Evolutionary conservation across 768 basidiomycete genomes (phyloP).

Genomic region (Gloeopeniophorella convolvens): DNA sequence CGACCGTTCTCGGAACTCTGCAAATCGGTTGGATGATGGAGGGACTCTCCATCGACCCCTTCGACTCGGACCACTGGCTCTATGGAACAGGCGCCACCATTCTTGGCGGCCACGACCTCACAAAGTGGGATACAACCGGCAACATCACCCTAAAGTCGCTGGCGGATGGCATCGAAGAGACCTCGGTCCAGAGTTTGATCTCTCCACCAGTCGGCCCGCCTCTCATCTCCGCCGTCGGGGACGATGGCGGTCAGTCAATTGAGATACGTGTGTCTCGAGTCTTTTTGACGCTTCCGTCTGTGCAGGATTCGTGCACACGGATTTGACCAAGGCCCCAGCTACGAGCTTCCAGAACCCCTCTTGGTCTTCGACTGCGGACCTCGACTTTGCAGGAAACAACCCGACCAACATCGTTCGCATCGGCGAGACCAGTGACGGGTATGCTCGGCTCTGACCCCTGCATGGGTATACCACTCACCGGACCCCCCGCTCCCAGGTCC

Average conservation of each 20-base stretch:
- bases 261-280: background rate
- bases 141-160: slow-evolving; percentile 54
- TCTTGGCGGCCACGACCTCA: slow-evolving; percentile 51
- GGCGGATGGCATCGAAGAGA: slow-evolving; percentile 63
- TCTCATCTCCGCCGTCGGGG: slow-evolving; percentile 50
- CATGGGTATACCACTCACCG: too few relatives aligned
- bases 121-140: slow-evolving; percentile 52
- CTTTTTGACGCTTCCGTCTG: background rate
- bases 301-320: slow-evolving; percentile 43
- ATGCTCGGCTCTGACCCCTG: too few relatives aligned
- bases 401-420: slow-evolving; percentile 46
- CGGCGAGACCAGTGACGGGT: slow-evolving; percentile 30
- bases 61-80: slow-evolving; percentile 63
- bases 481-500: too few relatives aligned
- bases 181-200: slow-evolving; percentile 48
- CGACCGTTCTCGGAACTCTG: slow-evolving; percentile 36
- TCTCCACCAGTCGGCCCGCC: slow-evolving; percentile 55
- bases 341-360: slow-evolving; percentile 39
- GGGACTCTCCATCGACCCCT: slow-evolving; percentile 55
- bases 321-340: slow-evolving; percentile 36
- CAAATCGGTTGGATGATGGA: slow-evolving; percentile 75
- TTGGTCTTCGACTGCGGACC: slow-evolving; percentile 41
- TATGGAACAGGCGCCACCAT: slow-evolving; percentile 67
- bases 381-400: slow-evolving; percentile 49
- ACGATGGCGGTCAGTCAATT: slow-evolving; percentile 42